phyloP scores from a whole-genome alignment of 164 flowering plant species.

The Macadamia tetraphylla region DNA sequence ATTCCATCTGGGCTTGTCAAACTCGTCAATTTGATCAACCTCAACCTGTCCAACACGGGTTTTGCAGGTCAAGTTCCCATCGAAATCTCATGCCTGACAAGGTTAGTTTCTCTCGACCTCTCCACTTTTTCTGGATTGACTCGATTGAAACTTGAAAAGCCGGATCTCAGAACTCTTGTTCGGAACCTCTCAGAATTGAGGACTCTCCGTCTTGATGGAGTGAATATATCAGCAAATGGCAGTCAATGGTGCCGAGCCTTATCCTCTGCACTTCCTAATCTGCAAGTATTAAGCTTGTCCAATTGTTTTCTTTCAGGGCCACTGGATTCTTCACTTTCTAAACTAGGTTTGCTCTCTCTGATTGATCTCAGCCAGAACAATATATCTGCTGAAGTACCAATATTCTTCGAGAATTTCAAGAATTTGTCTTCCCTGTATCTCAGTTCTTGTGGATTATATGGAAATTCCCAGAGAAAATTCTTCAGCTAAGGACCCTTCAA shows the following conservation, averaged over 20 bases:
- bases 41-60: slow-evolving; percentile 46
- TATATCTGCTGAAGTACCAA: slow-evolving; percentile 25
- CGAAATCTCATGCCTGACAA: slow-evolving; percentile 24
- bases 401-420: slow-evolving; percentile 25
- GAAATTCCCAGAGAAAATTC: slow-evolving; percentile 25
- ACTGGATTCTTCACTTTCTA: slow-evolving; percentile 15
- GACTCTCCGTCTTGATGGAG: slow-evolving; percentile 33
- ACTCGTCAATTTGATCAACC: slow-evolving; percentile 27
- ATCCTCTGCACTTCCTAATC: slow-evolving; percentile 27
- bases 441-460: slow-evolving; percentile 26
- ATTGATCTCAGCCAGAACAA: slow-evolving; percentile 24
- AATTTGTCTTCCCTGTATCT: slow-evolving; percentile 25
- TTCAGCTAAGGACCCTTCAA: slow-evolving; percentile 20
- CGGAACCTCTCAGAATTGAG: slow-evolving; percentile 23
- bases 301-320: slow-evolving; percentile 28
- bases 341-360: slow-evolving; percentile 15
- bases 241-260: slow-evolving; percentile 26
- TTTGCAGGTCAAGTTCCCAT: slow-evolving; percentile 42
- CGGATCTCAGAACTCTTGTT: slow-evolving; percentile 21
- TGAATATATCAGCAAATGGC: slow-evolving; percentile 26
- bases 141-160: slow-evolving; percentile 24
- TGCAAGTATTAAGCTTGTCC: slow-evolving; percentile 27
- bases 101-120: slow-evolving; percentile 31
- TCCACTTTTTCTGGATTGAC: slow-evolving; percentile 4
- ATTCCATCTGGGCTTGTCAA: slow-evolving; percentile 32